Conservation (phyloP, 495 filamentous ascomycete genomes). For the Neurospora sp. region DNA sequence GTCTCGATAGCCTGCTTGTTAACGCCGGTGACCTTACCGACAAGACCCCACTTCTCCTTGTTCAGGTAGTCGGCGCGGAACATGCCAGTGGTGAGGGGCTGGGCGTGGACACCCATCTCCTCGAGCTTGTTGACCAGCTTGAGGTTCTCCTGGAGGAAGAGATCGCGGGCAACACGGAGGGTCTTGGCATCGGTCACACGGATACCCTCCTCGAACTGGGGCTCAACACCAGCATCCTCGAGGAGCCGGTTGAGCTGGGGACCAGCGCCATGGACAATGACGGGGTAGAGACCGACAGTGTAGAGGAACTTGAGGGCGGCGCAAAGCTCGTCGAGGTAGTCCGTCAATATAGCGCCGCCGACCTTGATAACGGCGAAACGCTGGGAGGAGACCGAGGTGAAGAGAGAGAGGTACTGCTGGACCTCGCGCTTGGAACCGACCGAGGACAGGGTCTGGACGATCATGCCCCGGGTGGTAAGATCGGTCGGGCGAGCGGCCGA, state of each 20-base stretch:
- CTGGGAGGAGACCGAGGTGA: conserved; percentile 93
- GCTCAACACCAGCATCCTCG: conserved; percentile 85
- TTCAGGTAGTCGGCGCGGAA: conserved; percentile 93
- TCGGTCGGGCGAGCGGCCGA: conserved; percentile 31
- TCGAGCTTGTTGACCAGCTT: conserved; percentile 90
- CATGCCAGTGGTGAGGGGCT: conserved; percentile 87
- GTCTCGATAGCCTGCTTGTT: conserved; percentile 87
- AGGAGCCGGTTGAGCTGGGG: conserved; percentile 94
- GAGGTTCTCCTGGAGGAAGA: conserved; percentile 94
- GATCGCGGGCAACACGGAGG: conserved; percentile 73
- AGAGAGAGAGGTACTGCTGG: conserved; percentile 96
- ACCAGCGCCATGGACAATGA: conserved; percentile 93
- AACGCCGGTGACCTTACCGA: conserved; percentile 91
- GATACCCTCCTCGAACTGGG: conserved; percentile 94
- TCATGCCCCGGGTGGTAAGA: conserved; percentile 67
- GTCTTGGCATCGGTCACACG: conserved; percentile 95
- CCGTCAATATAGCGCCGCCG: conserved; percentile 92
- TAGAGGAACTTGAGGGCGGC: conserved; percentile 85
- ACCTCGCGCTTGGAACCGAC: conserved; percentile 96
- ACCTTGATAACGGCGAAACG: conserved; percentile 99
- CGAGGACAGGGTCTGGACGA: conserved; percentile 89
- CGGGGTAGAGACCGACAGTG: conserved; percentile 89
- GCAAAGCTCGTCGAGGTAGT: conserved; percentile 83
- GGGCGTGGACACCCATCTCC: conserved; percentile 80
- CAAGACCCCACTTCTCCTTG: conserved; percentile 87